Evolutionary conservation across 441 rosid species (phyloP).

Genomic region (Eutrema salsugineum): DNA sequence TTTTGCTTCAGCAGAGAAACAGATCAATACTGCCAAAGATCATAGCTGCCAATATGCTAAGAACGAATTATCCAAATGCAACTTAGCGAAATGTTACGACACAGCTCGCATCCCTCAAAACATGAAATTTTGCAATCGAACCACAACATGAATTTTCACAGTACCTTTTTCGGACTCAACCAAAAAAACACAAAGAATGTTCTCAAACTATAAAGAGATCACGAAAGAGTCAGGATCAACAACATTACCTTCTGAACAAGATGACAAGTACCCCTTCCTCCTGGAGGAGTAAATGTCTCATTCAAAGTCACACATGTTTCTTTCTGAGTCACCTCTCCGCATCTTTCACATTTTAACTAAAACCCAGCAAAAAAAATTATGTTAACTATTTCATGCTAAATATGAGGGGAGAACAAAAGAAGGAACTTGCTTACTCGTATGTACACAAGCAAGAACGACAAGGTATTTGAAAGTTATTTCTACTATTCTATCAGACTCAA

Average conservation of each 20-base stretch:
- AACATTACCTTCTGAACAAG: constrained; percentile 75
- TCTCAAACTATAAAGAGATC: background rate
- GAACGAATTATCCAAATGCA: background rate
- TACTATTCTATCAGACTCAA: background rate
- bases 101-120: background rate
- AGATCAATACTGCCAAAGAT: background rate
- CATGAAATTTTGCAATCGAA: background rate
- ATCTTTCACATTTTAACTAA: constrained; percentile 76
- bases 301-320: constrained; percentile 76
- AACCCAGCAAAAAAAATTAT: background rate
- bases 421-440: no score
- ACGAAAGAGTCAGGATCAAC: background rate
- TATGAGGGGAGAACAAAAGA: background rate
- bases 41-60: background rate
- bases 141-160: background rate
- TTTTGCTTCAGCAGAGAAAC: background rate
- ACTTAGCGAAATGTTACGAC: background rate
- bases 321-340: constrained; percentile 79
- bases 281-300: constrained; percentile 53
- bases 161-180: background rate
- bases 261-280: constrained; percentile 56
- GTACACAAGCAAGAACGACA: background rate
- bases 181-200: background rate
- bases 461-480: background rate
- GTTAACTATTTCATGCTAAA: background rate